These are phyloP conservation scores for Toxicodendron radicans DNA, from an alignment of 345 rosid genomes.

Conservation along the genomic window DNA sequence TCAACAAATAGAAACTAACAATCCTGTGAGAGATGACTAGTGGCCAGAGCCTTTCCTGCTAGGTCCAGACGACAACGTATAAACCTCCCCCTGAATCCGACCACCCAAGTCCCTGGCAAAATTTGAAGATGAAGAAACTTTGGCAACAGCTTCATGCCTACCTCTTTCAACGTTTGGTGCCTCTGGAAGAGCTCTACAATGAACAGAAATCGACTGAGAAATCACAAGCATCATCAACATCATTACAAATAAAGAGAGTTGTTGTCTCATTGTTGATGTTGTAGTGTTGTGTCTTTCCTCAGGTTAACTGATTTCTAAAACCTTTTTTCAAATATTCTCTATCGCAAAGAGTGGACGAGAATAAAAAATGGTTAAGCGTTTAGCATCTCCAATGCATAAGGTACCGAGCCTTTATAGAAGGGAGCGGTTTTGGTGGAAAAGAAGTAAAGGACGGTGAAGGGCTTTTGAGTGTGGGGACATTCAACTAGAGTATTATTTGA, in stretches of 20 bases:
- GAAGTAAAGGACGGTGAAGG: slow-evolving; percentile 49
- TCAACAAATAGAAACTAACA: not conserved
- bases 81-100: slow-evolving; percentile 28
- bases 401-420: slow-evolving; percentile 35
- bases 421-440: slow-evolving; percentile 34
- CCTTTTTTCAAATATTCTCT: slow-evolving; percentile 14
- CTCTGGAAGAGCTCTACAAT: slow-evolving; percentile 35
- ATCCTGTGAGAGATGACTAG: slow-evolving; percentile 15
- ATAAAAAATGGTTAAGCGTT: slow-evolving; percentile 25
- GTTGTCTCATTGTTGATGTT: slow-evolving; percentile 36
- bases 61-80: slow-evolving; percentile 64
- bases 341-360: slow-evolving; percentile 35
- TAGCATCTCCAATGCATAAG: slow-evolving; percentile 48
- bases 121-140: slow-evolving; percentile 15
- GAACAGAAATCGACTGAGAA: slow-evolving; percentile 30
- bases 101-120: not conserved
- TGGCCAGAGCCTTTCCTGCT: slow-evolving; percentile 86
- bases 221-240: slow-evolving; percentile 34
- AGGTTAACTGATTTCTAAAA: not conserved
- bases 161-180: slow-evolving; percentile 13
- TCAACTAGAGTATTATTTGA: slow-evolving; percentile 11
- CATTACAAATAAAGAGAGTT: slow-evolving; percentile 28
- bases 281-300: not conserved
- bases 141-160: slow-evolving; percentile 14
- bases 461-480: slow-evolving; percentile 26